phyloP scores from a whole-genome alignment of 345 rosid species.

The Hibiscus tridactylites region DNA sequence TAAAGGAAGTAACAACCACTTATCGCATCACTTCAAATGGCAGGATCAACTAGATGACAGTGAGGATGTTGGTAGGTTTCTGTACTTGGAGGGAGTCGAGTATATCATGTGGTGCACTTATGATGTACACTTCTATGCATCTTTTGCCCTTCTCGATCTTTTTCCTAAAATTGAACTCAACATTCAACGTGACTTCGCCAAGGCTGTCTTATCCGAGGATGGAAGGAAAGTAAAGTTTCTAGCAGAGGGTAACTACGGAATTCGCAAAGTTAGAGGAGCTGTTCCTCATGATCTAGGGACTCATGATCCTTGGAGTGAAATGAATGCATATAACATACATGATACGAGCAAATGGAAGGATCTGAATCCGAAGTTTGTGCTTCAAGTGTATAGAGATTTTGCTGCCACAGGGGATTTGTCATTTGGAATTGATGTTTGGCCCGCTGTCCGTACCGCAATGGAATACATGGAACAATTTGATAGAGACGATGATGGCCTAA shows the following conservation, averaged over 20 bases:
- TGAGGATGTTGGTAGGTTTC: slow-evolving; percentile 84
- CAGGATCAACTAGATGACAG: slow-evolving; percentile 26
- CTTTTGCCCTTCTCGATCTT: slow-evolving; percentile 82
- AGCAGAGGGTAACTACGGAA: slow-evolving; percentile 87
- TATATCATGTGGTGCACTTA: slow-evolving; percentile 98
- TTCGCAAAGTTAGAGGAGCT: slow-evolving; percentile 95
- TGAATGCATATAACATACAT: slow-evolving; percentile 98
- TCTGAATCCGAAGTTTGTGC: slow-evolving; percentile 92
- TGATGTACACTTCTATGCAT: slow-evolving; percentile 97
- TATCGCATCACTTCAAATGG: slow-evolving; percentile 13
- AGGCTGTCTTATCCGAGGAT: slow-evolving; percentile 87
- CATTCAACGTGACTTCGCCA: slow-evolving; percentile 99
- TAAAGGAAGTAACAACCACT: slow-evolving; percentile 13
- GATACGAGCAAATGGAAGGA: slow-evolving; percentile 98
- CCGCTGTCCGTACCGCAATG: slow-evolving; percentile 95
- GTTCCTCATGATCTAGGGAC: slow-evolving; percentile 97
- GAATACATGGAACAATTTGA: slow-evolving; percentile 99
- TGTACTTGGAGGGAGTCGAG: slow-evolving; percentile 96
- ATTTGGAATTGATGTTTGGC: slow-evolving; percentile 96
- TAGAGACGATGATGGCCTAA: slow-evolving; percentile 77
- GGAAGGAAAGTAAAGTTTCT: slow-evolving; percentile 80
- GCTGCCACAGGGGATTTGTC: slow-evolving; percentile 93
- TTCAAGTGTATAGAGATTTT: slow-evolving; percentile 94
- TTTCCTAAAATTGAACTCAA: slow-evolving; percentile 90
- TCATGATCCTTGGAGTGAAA: slow-evolving; percentile 98